Conservation (phyloP, 2,329 filamentous ascomycete species). For the Phoma sp. region DNA sequence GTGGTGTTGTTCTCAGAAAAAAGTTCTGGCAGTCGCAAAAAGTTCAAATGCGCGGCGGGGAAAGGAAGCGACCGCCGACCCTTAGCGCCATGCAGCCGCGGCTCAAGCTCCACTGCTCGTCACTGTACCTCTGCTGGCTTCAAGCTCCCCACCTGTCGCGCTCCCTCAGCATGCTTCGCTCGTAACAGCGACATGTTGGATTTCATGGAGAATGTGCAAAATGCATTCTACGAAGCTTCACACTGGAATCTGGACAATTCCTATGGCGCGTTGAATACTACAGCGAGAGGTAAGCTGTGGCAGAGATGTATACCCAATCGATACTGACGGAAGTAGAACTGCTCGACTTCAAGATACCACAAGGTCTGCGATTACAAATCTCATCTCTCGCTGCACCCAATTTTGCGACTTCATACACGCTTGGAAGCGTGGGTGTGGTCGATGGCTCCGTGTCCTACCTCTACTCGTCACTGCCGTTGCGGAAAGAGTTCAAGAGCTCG, state of each 20-base stretch:
- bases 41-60: conserved; percentile 33
- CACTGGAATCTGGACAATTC: conserved; percentile 93
- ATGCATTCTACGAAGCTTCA: conserved; percentile 85
- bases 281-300: conserved; percentile 71
- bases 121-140: conserved; percentile 11
- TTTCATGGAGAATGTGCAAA: conserved; percentile 97
- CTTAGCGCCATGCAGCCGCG: conserved; percentile 36
- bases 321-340: conserved; percentile 64
- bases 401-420: conserved; percentile 92
- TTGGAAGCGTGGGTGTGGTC: conserved; percentile 88
- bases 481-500: conserved; percentile 72
- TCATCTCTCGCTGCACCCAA: conserved; percentile 91
- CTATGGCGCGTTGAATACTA: conserved; percentile 85
- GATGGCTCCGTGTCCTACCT: conserved; percentile 98
- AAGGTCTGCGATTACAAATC: conserved; percentile 82
- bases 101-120: conserved; percentile 29
- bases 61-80: conserved; percentile 41
- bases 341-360: conserved; percentile 86
- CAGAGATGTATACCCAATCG: conserved; percentile 4
- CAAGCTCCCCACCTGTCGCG: conserved; percentile 3
- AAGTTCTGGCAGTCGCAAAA: conserved; percentile 39
- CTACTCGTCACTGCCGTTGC: conserved; percentile 84
- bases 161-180: conserved; percentile 30
- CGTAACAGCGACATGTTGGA: conserved; percentile 73
- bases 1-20: conserved; percentile 26